phyloP scores from a whole-genome alignment of 805 yeast species.

The Yarrowia phangngaensis region DNA sequence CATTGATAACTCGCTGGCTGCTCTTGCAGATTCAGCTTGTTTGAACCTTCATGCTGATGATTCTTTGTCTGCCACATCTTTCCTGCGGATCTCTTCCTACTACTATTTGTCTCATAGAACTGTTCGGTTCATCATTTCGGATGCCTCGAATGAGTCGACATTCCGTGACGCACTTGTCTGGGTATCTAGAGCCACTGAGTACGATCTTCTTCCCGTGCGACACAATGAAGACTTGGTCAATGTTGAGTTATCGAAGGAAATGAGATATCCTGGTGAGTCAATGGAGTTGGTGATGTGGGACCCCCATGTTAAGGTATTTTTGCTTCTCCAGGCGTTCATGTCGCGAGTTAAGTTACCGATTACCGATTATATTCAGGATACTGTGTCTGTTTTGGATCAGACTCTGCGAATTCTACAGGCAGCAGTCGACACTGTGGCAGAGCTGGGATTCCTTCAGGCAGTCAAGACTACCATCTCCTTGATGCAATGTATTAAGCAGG shows the following conservation, averaged over 20 bases:
- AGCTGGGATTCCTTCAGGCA: slow-evolving; percentile 64
- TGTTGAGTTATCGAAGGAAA: slow-evolving; percentile 67
- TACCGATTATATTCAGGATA: slow-evolving; percentile 92
- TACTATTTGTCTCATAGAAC: slow-evolving; percentile 92
- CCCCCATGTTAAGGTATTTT: slow-evolving; percentile 75
- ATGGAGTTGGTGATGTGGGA: slow-evolving; percentile 58
- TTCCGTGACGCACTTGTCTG: slow-evolving; percentile 63
- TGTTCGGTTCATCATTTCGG: slow-evolving; percentile 60
- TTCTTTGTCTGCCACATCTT: slow-evolving; percentile 60
- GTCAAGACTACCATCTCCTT: slow-evolving; percentile 59
- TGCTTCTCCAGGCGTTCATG: slow-evolving; percentile 70
- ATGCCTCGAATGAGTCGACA: slow-evolving; percentile 45
- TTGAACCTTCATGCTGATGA: slow-evolving; percentile 44
- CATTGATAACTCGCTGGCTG: slow-evolving; percentile 64
- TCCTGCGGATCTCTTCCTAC: slow-evolving; percentile 78
- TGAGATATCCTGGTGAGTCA: slow-evolving; percentile 53
- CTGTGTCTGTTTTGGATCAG: slow-evolving; percentile 89
- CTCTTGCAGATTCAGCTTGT: slow-evolving; percentile 70
- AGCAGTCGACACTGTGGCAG: slow-evolving; percentile 82
- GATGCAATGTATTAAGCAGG: slow-evolving; percentile 87
- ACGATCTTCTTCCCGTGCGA: slow-evolving; percentile 82
- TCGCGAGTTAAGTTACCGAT: slow-evolving; percentile 76
- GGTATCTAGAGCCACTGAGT: slow-evolving; percentile 67
- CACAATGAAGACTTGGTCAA: slow-evolving; percentile 89
- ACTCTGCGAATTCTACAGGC: slow-evolving; percentile 92